Evolutionary conservation across 1,284 basidiomycete genomes (phyloP), one percentile per base, ranked within the genome.

Genomic region (Rhodotorula sp.): DNA sequence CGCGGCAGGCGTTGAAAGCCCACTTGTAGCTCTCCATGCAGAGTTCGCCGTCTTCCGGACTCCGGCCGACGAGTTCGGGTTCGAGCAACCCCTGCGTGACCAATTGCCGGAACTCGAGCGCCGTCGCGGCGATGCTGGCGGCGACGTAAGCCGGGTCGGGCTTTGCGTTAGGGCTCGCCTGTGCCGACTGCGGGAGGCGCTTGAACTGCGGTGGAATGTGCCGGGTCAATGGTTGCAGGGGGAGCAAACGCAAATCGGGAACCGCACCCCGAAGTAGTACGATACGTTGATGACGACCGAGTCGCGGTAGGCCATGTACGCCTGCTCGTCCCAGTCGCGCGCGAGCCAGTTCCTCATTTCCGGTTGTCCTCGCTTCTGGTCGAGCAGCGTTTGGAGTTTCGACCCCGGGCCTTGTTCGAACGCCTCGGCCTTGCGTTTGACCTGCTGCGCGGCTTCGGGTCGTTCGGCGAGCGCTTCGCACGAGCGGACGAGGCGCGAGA

Each of bases 21-120:
- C 77, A 91, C 87, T 92, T 85, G 82, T 90, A 95, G 16, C 89
- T 89, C 79, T 93, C 91, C 91, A 94, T 93, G 81, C 92, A 93
- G 28, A 93, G 81, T 16, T 89, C 86, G 79, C 88, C 91, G 28
- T 87, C 88, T 23, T 84, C 83, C 6, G 60, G 56, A 12, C n/a
- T 67, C 31, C 71, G 71, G 16, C 69, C 69, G 5, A 58, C 67
- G 8, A 64, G 61, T 72, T 95, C 93, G 5, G 90, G 89, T 61
- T 84, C 80, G 31, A 94, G 79, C 49, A 86, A 80, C 16, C 92
- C 92, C 16, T 83, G 85, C 77, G 88, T 87, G 70, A 90, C 83
- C 65, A 85, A 81, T 77, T 87, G 85, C 61, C 91, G 85, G 82
- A 91, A 92, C 54, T 89, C 82, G 84, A 92, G 86, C 2, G 86